phyloP scores from a whole-genome alignment of 2,329 filamentous ascomycete genomes.

The Clarireedia monteithiana region DNA sequence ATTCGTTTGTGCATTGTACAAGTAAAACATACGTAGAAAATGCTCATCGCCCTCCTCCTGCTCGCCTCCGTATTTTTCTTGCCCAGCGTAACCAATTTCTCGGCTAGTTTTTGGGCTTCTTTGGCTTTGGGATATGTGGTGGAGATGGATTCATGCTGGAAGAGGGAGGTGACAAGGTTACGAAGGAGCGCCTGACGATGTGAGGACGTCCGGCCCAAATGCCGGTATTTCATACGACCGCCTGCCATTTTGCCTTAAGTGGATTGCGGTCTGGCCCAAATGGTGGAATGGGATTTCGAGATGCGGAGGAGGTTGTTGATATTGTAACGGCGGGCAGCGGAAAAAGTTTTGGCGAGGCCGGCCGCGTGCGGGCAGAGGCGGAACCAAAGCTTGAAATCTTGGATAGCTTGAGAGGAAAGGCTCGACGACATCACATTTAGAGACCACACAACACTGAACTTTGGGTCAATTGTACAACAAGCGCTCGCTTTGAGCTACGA shows the following conservation, averaged over 20 bases:
- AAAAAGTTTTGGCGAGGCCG: constrained; percentile 19
- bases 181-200: constrained; percentile 89
- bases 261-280: neutral
- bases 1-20: neutral
- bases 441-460: neutral
- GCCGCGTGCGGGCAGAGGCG: neutral
- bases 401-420: neutral
- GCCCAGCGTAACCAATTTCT: constrained; percentile 88
- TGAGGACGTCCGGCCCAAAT: constrained; percentile 75
- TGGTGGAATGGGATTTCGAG: neutral
- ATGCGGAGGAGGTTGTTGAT: neutral
- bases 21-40: constrained; percentile 67
- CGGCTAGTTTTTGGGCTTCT: constrained; percentile 86
- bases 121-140: constrained; percentile 97
- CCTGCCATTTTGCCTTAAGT: constrained; percentile 64
- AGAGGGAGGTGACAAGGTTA: constrained; percentile 90
- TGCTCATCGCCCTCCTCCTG: constrained; percentile 64
- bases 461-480: constrained; percentile 2
- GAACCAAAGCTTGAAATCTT: neutral
- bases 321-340: neutral
- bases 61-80: constrained; percentile 88
- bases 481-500: constrained; percentile 17
- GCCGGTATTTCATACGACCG: constrained; percentile 78
- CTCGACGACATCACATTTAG: constrained; percentile 9
- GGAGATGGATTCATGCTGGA: constrained; percentile 86